phyloP scores from a whole-genome alignment of 163 green algal species.

The Scenedesmus sp. region DNA sequence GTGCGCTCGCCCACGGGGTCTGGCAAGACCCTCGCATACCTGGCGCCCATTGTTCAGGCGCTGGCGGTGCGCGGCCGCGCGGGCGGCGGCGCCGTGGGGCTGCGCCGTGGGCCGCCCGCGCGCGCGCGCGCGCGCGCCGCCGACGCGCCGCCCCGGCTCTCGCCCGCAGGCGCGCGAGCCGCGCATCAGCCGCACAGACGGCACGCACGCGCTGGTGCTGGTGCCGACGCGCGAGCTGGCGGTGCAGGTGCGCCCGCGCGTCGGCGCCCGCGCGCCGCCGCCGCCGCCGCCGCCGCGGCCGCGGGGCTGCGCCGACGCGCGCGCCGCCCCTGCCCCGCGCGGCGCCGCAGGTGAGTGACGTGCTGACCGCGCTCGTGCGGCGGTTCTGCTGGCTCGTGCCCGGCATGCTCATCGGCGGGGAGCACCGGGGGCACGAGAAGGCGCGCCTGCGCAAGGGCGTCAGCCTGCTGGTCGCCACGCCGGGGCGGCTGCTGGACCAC shows the following conservation, averaged over 20 bases:
- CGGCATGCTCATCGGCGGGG: conserved; percentile 95
- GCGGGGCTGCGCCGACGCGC: neutral
- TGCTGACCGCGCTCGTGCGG: conserved; percentile 88
- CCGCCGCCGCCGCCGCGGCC: neutral
- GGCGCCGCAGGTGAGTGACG: conserved; percentile 89
- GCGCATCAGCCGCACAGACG: conserved; percentile 59
- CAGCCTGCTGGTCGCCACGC: conserved; percentile 90
- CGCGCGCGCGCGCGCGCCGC: too few species aligned
- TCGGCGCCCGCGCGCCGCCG: neutral
- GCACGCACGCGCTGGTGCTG: conserved; percentile 92
- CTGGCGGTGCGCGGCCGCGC: conserved; percentile 57
- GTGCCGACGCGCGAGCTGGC: conserved; percentile 95
- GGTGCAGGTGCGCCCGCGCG: conserved; percentile 86
- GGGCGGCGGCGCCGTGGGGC: too few species aligned
- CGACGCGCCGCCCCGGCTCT: too few species aligned
- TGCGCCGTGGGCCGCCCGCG: too few species aligned
- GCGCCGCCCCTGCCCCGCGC: too few species aligned
- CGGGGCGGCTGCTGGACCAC: conserved; percentile 86
- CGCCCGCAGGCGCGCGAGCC: neutral
- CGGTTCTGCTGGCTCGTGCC: conserved; percentile 88
- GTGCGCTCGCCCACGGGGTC: conserved; percentile 86
- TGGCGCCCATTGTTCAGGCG: conserved; percentile 87
- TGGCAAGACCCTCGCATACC: conserved; percentile 96
- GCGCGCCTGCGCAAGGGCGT: conserved; percentile 95
- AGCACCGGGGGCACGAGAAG: conserved; percentile 92